Percentiles rank a stretch among this genome's conserved stretches.
phyloP scores from a whole-genome alignment of 2,329 filamentous ascomycete genomes.

The Pleomassaria siparia region DNA sequence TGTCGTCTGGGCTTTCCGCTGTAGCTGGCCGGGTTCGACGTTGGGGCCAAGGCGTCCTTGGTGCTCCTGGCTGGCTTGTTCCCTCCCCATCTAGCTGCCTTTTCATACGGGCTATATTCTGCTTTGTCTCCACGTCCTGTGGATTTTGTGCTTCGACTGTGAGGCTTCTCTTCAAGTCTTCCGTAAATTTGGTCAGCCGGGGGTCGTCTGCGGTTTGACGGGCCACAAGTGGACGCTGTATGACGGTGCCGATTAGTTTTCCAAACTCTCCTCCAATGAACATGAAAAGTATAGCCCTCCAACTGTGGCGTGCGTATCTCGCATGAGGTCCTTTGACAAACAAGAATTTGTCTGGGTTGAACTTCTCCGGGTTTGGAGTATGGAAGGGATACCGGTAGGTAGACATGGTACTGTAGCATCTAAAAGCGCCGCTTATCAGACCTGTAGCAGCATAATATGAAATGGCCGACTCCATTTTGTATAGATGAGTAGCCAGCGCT shows the following conservation, averaged over 20 bases:
- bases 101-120: too few species aligned
- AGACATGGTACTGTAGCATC: conserved; percentile 38
- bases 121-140: conserved; percentile 12
- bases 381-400: conserved; percentile 47
- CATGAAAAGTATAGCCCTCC: conserved; percentile 29
- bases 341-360: conserved; percentile 44
- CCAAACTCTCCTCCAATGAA: conserved; percentile 34
- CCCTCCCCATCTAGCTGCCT: too few species aligned
- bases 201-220: conserved; percentile 43
- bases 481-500: conserved; percentile 45
- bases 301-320: conserved; percentile 24
- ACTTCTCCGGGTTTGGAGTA: conserved; percentile 40
- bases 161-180: conserved; percentile 37
- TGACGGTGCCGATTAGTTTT: conserved; percentile 35
- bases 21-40: background rate
- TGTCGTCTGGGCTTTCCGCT: conserved; percentile 37
- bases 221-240: conserved; percentile 36
- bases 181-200: conserved; percentile 42
- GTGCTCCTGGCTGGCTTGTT: conserved; percentile 13
- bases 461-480: conserved; percentile 40
- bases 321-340: conserved; percentile 38
- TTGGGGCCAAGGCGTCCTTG: conserved; percentile 17
- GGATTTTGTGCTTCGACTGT: conserved; percentile 7
- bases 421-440: conserved; percentile 29
- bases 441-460: conserved; percentile 44